phyloP scores from a whole-genome alignment of 2,329 filamentous ascomycete species.

The Drechmeria coniospora region DNA sequence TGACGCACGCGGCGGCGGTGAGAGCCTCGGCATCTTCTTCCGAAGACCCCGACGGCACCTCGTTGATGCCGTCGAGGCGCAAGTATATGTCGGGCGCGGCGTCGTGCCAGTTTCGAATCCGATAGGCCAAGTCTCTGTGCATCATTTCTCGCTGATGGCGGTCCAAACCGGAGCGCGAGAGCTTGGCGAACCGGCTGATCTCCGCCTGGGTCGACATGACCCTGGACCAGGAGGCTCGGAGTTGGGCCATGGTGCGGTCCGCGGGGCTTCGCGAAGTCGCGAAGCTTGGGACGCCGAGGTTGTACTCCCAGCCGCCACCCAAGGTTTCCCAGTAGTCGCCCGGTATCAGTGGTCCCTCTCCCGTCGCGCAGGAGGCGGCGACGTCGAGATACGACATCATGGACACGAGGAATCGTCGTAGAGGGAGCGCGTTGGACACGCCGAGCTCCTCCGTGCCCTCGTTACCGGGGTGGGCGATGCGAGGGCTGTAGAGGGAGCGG shows the following conservation, averaged over 20 bases:
- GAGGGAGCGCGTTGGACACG: constrained; percentile 1
- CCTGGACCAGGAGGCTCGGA: constrained; percentile 7
- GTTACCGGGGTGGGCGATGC: not conserved
- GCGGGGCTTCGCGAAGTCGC: not conserved
- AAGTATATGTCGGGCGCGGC: constrained; percentile 4
- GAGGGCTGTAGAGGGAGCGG: constrained; percentile 6
- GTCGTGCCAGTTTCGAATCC: constrained; percentile 6
- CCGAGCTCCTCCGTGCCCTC: not conserved
- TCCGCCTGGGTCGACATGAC: constrained; percentile 8
- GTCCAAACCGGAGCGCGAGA: constrained; percentile 1
- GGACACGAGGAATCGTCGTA: constrained; percentile 18
- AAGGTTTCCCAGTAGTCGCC: constrained; percentile 22
- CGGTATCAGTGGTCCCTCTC: constrained; percentile 19
- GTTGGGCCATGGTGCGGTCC: constrained; percentile 5
- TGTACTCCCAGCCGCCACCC: constrained; percentile 21
- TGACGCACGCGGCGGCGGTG: constrained; percentile 5
- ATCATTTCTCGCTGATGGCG: constrained; percentile 3
- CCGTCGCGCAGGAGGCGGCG: constrained; percentile 20
- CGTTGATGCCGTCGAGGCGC: not conserved
- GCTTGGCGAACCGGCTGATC: constrained; percentile 5
- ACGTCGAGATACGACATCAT: constrained; percentile 22
- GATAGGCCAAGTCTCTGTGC: constrained; percentile 3
- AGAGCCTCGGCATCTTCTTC: constrained; percentile 3
- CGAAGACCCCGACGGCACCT: constrained; percentile 1
- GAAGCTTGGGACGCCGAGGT: constrained; percentile 7